phyloP scores from a whole-genome alignment of 2,329 filamentous ascomycete genomes.

The Epicoccum nigrum region DNA sequence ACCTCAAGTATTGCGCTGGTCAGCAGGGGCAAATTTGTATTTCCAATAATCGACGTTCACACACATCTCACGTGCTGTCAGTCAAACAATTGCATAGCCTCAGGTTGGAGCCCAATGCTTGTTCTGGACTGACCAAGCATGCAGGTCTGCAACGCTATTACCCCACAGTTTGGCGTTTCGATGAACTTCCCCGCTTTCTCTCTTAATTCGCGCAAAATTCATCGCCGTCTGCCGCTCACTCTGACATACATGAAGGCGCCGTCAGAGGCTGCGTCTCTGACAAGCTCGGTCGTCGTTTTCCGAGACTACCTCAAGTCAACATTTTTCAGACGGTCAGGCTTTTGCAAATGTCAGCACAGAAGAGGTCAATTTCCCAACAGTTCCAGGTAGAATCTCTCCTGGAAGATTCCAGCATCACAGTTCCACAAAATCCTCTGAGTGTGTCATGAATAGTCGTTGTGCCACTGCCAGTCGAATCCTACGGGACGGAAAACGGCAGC shows the following conservation, averaged over 20 bases:
- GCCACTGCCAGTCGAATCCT: neutral
- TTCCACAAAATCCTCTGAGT: too few species aligned
- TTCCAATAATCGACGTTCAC: too few species aligned
- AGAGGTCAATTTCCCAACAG: too few species aligned
- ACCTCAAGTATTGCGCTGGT: too few species aligned
- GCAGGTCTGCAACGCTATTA: constrained; percentile 39
- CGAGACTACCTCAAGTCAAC: neutral
- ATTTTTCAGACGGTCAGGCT: neutral
- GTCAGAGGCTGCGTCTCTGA: constrained; percentile 17
- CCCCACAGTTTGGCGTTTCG: constrained; percentile 47
- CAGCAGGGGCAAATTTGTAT: too few species aligned
- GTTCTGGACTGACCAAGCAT: constrained; percentile 31
- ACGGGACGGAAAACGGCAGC: too few species aligned
- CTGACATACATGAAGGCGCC: constrained; percentile 42
- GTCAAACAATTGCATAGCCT: constrained; percentile 30
- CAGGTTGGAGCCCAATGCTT: constrained; percentile 29
- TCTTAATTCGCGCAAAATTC: constrained; percentile 33
- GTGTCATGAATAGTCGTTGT: too few species aligned
- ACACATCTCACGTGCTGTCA: neutral
- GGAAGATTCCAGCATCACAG: too few species aligned
- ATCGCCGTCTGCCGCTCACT: constrained; percentile 29
- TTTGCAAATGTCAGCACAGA: neutral
- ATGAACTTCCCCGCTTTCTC: constrained; percentile 44
- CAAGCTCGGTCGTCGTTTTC: neutral
- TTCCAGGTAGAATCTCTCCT: too few species aligned